These are phyloP conservation scores for Globisporangium uncinulatum DNA, from an alignment of 352 stramenopile genomes.

Conservation along the genomic window DNA sequence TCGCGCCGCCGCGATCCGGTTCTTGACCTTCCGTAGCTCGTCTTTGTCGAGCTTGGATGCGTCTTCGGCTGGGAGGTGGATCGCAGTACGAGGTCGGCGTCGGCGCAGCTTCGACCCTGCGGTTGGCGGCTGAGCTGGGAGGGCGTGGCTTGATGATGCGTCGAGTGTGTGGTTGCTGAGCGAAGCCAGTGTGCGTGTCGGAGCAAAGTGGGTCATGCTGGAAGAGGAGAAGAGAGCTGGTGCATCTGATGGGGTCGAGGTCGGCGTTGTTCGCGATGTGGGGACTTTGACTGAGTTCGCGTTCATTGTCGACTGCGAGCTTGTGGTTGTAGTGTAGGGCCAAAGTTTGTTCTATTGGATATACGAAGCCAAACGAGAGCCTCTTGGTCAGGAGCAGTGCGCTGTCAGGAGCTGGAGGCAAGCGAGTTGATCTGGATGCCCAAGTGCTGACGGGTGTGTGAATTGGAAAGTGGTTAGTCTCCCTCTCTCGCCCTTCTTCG, in stretches of 20 bases:
- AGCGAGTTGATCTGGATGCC: too few relatives aligned
- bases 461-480: constrained; percentile 1
- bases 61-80: constrained; percentile 34
- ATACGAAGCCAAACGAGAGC: too few relatives aligned
- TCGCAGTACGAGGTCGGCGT: constrained; percentile 40
- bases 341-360: too few relatives aligned
- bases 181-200: background rate
- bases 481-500: too few relatives aligned
- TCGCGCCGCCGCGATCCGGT: constrained; percentile 55
- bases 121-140: background rate
- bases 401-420: background rate
- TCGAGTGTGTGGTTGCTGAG: background rate
- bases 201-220: background rate
- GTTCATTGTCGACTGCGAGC: background rate
- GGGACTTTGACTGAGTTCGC: background rate
- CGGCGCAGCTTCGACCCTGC: constrained; percentile 14
- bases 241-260: background rate
- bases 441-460: background rate
- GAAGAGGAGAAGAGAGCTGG: background rate
- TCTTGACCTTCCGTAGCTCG: constrained; percentile 66
- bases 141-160: background rate
- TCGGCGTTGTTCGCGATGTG: background rate
- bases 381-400: background rate
- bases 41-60: constrained; percentile 31
- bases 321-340: too few relatives aligned